Evolutionary conservation across 2,329 filamentous ascomycete species (phyloP).

Genomic region (Domatiomyces globalis): DNA sequence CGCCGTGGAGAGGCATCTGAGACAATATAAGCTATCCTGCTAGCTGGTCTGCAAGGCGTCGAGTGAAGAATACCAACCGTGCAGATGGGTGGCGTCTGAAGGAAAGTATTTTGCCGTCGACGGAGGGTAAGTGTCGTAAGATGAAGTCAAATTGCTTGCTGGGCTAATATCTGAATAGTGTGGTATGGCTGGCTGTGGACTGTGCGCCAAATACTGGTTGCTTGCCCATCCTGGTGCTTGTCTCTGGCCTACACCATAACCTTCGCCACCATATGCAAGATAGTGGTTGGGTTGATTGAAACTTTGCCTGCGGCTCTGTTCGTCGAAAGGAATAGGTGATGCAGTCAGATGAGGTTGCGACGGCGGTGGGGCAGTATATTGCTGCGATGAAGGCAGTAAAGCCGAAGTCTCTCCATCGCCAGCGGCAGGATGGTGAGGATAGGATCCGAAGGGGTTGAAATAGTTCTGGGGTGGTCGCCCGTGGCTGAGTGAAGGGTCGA

Average conservation of each 20-base stretch:
- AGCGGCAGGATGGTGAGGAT: not conserved
- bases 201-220: not conserved
- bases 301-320: not conserved
- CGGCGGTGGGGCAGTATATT: not conserved
- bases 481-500: not conserved
- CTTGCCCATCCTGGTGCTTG: not conserved
- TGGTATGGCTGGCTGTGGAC: not conserved
- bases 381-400: not conserved
- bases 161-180: not conserved
- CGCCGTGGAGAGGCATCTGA: slow-evolving; percentile 2
- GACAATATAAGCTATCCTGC: not conserved
- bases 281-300: not conserved
- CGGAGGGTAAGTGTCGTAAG: not conserved
- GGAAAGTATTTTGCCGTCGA: not conserved
- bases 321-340: not conserved
- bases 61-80: slow-evolving; percentile 1
- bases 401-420: not conserved
- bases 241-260: not conserved
- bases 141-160: not conserved
- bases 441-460: not conserved
- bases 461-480: not conserved
- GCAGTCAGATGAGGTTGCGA: not conserved
- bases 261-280: not conserved
- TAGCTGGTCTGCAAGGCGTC: not conserved
- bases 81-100: not conserved